phyloP scores from a whole-genome alignment of 768 basidiomycete genomes.

The Scleroderma citrinum region DNA sequence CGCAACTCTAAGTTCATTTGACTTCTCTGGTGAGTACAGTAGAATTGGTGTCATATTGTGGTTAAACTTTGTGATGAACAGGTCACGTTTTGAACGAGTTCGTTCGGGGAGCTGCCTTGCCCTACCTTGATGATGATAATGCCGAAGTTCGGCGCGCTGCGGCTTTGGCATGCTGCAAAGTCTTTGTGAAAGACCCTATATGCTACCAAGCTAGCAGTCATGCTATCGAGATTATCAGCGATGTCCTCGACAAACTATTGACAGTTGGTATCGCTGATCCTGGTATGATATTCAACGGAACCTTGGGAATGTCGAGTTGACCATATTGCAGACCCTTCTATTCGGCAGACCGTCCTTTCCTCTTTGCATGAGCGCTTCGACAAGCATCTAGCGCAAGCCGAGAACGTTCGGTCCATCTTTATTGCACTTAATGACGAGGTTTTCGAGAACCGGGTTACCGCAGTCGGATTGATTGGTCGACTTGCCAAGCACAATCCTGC shows the following conservation, averaged over 20 bases:
- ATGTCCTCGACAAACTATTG: constrained; percentile 93
- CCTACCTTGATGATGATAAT: constrained; percentile 91
- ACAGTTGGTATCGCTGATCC: constrained; percentile 96
- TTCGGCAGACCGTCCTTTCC: constrained; percentile 80
- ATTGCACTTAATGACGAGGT: constrained; percentile 97
- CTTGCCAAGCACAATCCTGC: constrained; percentile 95
- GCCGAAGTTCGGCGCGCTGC: constrained; percentile 84
- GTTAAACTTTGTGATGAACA: constrained; percentile 22
- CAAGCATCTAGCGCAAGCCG: constrained; percentile 94
- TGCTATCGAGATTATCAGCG: constrained; percentile 94
- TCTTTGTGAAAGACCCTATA: constrained; percentile 93
- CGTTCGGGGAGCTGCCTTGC: constrained; percentile 84
- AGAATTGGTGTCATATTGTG: background rate
- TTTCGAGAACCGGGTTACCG: constrained; percentile 89
- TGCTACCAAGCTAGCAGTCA: constrained; percentile 94
- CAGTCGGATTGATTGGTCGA: constrained; percentile 86
- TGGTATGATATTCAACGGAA: constrained; percentile 40
- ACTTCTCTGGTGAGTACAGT: constrained; percentile 72
- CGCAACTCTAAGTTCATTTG: constrained; percentile 82
- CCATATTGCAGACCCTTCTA: constrained; percentile 51
- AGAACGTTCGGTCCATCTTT: constrained; percentile 96
- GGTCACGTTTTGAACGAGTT: constrained; percentile 96
- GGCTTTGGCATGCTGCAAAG: constrained; percentile 83
- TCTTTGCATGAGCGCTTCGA: constrained; percentile 92
- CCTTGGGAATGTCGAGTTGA: constrained; percentile 5